Evolutionary conservation across 2,329 filamentous ascomycete species (phyloP), one percentile per base, ranked within the genome.

Genomic region (Mycosphaerelloides madeirae): DNA sequence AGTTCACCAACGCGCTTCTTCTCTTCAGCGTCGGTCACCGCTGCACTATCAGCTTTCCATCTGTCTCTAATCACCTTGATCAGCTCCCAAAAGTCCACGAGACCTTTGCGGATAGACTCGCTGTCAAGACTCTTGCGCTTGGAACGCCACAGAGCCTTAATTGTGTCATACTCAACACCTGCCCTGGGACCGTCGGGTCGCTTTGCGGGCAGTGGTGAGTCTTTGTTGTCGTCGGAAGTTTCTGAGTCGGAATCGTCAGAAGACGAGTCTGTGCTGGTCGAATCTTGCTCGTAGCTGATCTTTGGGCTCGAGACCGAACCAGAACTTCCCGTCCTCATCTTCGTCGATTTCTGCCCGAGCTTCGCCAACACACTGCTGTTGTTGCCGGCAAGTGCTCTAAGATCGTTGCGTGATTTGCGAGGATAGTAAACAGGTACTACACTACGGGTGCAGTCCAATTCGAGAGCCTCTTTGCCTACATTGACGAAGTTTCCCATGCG

Each of bases 101-200:
- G 67, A 34, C 74, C 75, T 50, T 65, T 67, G 52, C 77, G 74
- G 45, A 83, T 74, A 48, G 74, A 73, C 19, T 76, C 72, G 13
- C 70, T 65, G 43, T 68, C 65, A 15, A 74, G 66, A 25, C 67
- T 62, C 48, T 71, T 73, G 50, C 74, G 76, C 48, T 73, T 73
- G 35, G 76, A 73, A 38, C 70, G 74, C 79, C 80, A 83, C 9
- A 81, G 72, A 22, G 78, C 77, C 59, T 78, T 78, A 44, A 81
- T 74, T 8, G 77, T 71, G 57, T 82, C 78, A 61, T 81, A 83
- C 42, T 72, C 69, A 12, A 73, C 72, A 33, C 71, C 77, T 54
- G 68, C 74, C 40, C 59, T 64, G 4, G 74, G 70, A 35, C 77
- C 74, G 29, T 66, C 69, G 8, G 79, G 75, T 19, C 78, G 70